Evolutionary conservation across 495 filamentous ascomycete genomes (phyloP).

Genomic region (Aspergillus coremiiformis): DNA sequence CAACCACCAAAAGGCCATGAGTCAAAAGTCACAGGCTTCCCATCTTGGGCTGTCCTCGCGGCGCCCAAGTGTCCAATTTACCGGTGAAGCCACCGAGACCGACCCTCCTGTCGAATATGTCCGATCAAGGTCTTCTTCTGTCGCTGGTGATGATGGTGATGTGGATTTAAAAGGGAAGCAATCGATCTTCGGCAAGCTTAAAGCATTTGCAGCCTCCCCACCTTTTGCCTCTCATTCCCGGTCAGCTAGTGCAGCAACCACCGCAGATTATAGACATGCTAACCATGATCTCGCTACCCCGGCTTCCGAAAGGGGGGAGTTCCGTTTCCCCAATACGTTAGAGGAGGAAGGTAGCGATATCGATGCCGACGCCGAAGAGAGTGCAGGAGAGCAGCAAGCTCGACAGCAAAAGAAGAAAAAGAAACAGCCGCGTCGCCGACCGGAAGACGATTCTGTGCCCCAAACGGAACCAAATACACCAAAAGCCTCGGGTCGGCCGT

Average conservation of each 20-base stretch:
- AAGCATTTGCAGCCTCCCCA: slow-evolving; percentile 44
- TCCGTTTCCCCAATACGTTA: slow-evolving; percentile 45
- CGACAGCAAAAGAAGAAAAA: slow-evolving; percentile 40
- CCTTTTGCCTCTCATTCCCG: slow-evolving; percentile 37
- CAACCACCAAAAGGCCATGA: slow-evolving; percentile 15
- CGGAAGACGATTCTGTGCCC: slow-evolving; percentile 43
- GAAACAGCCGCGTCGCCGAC: slow-evolving; percentile 40
- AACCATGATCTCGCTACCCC: slow-evolving; percentile 30
- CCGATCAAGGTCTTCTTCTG: slow-evolving; percentile 49
- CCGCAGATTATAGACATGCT: slow-evolving; percentile 24
- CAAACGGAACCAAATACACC: slow-evolving; percentile 60
- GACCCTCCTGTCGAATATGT: slow-evolving; percentile 31
- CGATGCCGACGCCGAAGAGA: slow-evolving; percentile 75
- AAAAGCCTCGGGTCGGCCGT: slow-evolving; percentile 37
- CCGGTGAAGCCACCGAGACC: slow-evolving; percentile 39
- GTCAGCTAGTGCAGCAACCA: slow-evolving; percentile 35
- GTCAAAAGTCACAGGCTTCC: slow-evolving; percentile 22
- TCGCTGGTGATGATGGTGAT: slow-evolving; percentile 49
- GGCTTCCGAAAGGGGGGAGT: slow-evolving; percentile 44
- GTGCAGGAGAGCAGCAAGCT: slow-evolving; percentile 36
- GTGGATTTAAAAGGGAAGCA: slow-evolving; percentile 47
- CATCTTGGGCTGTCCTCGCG: slow-evolving; percentile 35
- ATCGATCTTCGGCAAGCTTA: slow-evolving; percentile 62
- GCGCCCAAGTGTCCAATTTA: slow-evolving; percentile 60
- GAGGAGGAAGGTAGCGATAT: slow-evolving; percentile 61